Conservation (phyloP, 192 early-diverging fungal species). For the Gaertneriomyces semiglobifer region DNA sequence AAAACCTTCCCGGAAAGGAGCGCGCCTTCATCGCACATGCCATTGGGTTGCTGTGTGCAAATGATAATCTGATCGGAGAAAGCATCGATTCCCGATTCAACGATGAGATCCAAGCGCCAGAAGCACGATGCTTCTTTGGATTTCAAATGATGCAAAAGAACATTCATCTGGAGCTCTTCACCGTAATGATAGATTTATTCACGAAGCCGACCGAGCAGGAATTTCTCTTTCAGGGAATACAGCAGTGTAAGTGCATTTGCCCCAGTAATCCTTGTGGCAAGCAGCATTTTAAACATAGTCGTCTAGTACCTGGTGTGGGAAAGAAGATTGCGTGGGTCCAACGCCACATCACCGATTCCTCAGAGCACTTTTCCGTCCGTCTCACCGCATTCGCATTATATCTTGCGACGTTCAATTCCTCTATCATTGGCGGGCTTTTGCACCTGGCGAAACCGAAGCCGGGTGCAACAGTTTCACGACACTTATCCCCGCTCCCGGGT, state of each 20-base stretch:
- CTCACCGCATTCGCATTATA: constrained; percentile 26
- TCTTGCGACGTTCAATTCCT: constrained; percentile 11
- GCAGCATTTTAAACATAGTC: neutral
- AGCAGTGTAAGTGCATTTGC: neutral
- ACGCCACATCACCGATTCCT: constrained; percentile 30
- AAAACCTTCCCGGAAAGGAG: constrained; percentile 17
- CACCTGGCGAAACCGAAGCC: neutral
- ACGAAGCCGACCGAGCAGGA: constrained; percentile 14
- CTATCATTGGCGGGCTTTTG: constrained; percentile 15
- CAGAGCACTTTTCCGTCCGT: constrained; percentile 23
- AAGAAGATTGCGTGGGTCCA: constrained; percentile 31
- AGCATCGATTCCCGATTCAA: constrained; percentile 77
- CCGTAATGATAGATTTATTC: constrained; percentile 69
- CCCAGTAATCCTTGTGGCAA: neutral
- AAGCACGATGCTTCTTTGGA: constrained; percentile 92
- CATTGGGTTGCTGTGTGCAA: constrained; percentile 31
- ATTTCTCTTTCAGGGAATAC: constrained; percentile 1
- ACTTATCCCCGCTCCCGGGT: constrained; percentile 7
- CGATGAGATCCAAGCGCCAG: constrained; percentile 84
- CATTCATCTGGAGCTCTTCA: constrained; percentile 88
- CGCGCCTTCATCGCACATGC: constrained; percentile 30
- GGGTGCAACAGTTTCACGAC: neutral
- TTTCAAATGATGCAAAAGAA: constrained; percentile 98
- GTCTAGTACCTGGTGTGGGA: constrained; percentile 22
- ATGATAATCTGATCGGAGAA: constrained; percentile 79